Base-by-base conservation (phyloP, 192 early-diverging fungal species). In the Coemansia sp. region DNA sequence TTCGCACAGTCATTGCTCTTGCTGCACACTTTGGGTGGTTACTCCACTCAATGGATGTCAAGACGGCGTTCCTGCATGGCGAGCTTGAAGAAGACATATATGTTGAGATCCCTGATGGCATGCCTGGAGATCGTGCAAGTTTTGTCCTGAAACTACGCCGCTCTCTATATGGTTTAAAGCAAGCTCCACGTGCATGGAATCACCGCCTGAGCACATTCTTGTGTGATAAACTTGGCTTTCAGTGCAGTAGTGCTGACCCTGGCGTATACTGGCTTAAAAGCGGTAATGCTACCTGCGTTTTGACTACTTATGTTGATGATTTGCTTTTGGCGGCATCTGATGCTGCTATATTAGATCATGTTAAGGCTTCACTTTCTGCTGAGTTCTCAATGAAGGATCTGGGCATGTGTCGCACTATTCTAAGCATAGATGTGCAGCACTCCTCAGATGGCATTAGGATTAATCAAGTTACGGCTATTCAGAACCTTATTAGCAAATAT, bases 11-110 rank as follows among this genome's bases (percentile, higher is more conserved):
- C 34, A 31, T 74, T 31, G 72, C 72, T 15, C 43, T 60, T 36
- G 52, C 71, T 44, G 64, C 63, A 49, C 33, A 72, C 6, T 33
- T 64, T 39, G 62, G 24, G 15, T 64, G 62, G 39, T 24, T 64
- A 38, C 62, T 43, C 15, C 62, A 52, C 60, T 64, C 27, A 8
- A 72, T 72, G 71, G 71, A 72, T 31, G 71, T 72, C 13, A 65
- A 65, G 53, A 72, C 64, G 16, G 71, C 71, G 1, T 72, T 72
- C 43, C n/a, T 68, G n/a, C 20, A 68, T 58, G 39, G 66, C 0
- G 27, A 44, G 8, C 55, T 69, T 24, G 58, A 69, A 44, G 58
- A 61, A 57, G 40, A 44, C 18, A 57, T 69, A 15, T 58, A 69
- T 60, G 31, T 69, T 12, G 40, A 61, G 43, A 34, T 61, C n/a